Base-by-base conservation (phyloP, 176 grass and related monocot species). In the Guadua angustifolia region DNA sequence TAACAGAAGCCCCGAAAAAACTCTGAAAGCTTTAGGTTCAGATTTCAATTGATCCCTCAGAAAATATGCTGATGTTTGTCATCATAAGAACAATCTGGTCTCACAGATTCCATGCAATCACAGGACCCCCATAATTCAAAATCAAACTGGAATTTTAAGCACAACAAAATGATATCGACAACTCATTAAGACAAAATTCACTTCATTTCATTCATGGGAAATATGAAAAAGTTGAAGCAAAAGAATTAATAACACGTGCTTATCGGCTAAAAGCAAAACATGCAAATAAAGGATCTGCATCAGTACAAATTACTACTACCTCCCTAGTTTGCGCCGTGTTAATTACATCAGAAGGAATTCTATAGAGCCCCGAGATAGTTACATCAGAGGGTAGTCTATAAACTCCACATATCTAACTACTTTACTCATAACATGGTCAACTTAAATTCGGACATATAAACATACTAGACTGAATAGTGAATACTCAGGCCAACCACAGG, bases 41-140 rank as follows among this genome's bases (percentile, higher is more conserved):
- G 71, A 71, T 1, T 24, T 44, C 15, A 68, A 33, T 49, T 17
- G 32, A 29, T 32, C 43, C 67, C 50, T 68, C 67, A 61, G 59
- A 33, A 86, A 36, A 45, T 65, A 83, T 86, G 88, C 40, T 90
- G 60, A 74, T 25, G 13, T 9, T 68, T 86, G 74, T 50, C 79
- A 79, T 86, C 50, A 86, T 18, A 72, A 73, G 21, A 64, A 81
- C 70, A 71, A 49, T 79, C 73, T 79, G 66, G 88, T 73, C 84
- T 83, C 73, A 73, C 83, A 78, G 66, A 82, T 90, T 71, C 8
- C 18, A 90, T 90, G 83, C 52, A 73, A 78, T 83, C 39, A 82
- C 33, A 40, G 26, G 71, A 81, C 35, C 15, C 40, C 40, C 51
- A 16, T 13, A 82, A 65, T 33, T 64, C 24, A 64, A 77, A 71